Percentiles rank a stretch among this genome's conserved stretches.
Conservation (phyloP, 192 early-diverging fungal genomes). For the Phlyctochytrium bullatum region DNA sequence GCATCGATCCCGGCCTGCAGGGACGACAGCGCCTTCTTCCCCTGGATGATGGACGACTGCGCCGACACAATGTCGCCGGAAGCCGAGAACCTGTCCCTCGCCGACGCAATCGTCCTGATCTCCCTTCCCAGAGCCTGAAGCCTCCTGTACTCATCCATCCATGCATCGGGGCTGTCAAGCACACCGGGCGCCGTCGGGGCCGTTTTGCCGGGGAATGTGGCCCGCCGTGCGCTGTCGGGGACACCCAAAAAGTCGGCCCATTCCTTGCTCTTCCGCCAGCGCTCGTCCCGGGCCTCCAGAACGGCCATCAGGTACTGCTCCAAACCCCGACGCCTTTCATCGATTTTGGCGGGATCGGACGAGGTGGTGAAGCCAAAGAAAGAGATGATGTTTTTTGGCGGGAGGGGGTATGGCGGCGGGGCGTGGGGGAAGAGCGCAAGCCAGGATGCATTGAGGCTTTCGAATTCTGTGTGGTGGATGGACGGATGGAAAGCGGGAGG, state of each 20-base stretch:
- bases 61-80: constrained; percentile 73
- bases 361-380: constrained; percentile 46
- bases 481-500: too few relatives aligned
- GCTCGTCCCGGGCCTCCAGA: constrained; percentile 64
- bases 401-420: constrained; percentile 61
- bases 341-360: constrained; percentile 59
- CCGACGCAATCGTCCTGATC: constrained; percentile 68
- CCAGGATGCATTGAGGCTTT: constrained; percentile 63
- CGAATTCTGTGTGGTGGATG: constrained; percentile 75
- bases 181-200: not conserved
- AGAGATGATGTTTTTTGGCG: constrained; percentile 67
- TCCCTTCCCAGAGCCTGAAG: constrained; percentile 65
- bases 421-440: constrained; percentile 63
- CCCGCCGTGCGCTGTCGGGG: constrained; percentile 40
- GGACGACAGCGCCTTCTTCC: constrained; percentile 62
- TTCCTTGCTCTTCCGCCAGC: constrained; percentile 69
- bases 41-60: constrained; percentile 76
- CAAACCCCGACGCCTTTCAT: constrained; percentile 72
- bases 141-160: constrained; percentile 74
- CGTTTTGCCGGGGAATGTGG: not conserved
- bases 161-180: constrained; percentile 30
- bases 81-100: constrained; percentile 69
- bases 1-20: constrained; percentile 45
- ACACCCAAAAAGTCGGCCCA: constrained; percentile 78
- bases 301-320: constrained; percentile 79